Evolutionary conservation across 1,139 yeast genomes (phyloP).

Genomic region (Saccharomyces hybrid): DNA sequence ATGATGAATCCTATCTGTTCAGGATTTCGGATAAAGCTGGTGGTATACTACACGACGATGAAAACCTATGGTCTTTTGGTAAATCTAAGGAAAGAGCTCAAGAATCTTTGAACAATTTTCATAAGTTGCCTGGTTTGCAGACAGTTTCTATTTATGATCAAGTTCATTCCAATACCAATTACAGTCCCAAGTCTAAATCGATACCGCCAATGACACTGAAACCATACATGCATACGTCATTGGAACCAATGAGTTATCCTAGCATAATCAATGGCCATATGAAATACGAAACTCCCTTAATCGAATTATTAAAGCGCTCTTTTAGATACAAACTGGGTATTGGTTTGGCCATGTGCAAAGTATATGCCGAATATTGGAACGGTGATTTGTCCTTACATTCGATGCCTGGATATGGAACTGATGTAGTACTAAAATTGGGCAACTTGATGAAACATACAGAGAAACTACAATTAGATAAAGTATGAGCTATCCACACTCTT

Average conservation of each 20-base stretch:
- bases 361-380: constrained; percentile 94
- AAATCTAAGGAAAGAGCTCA: constrained; percentile 55
- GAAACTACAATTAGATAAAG: constrained; percentile 65
- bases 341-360: constrained; percentile 85
- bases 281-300: constrained; percentile 38
- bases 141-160: constrained; percentile 30
- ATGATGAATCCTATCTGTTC: constrained; percentile 60
- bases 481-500: constrained; percentile 31
- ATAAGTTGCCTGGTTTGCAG: constrained; percentile 53
- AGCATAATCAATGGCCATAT: constrained; percentile 14
- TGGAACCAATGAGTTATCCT: constrained; percentile 35
- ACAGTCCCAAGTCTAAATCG: constrained; percentile 1
- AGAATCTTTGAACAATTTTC: constrained; percentile 54
- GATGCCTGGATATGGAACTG: constrained; percentile 86
- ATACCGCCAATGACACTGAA: constrained; percentile 4
- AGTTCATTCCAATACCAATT: constrained; percentile 11
- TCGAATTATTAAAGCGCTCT: constrained; percentile 59
- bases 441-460: constrained; percentile 67
- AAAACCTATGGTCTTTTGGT: constrained; percentile 77
- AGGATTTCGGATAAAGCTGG: constrained; percentile 88
- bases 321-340: constrained; percentile 71
- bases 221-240: constrained; percentile 32
- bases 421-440: constrained; percentile 70
- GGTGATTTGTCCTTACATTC: constrained; percentile 79
- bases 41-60: constrained; percentile 40